These are phyloP conservation scores for Phaeotremella fagi DNA, from an alignment of 768 basidiomycete genomes.

Conservation along the genomic window DNA sequence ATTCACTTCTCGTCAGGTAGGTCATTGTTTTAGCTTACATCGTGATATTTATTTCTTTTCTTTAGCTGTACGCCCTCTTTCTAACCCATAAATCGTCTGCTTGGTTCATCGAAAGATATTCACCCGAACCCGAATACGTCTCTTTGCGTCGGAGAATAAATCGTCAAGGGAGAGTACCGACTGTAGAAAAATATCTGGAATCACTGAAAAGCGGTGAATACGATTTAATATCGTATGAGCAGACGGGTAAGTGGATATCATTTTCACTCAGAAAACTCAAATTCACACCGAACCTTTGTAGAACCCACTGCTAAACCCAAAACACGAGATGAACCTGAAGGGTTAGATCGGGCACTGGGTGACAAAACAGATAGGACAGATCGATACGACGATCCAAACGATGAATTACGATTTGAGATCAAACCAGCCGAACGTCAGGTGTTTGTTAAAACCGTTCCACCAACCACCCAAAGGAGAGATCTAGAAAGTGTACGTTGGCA, in stretches of 20 bases:
- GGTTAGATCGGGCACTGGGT: conserved; percentile 27
- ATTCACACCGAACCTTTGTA: too few species aligned
- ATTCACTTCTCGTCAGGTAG: conserved; percentile 79
- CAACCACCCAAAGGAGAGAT: conserved; percentile 81
- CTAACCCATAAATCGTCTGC: conserved; percentile 91
- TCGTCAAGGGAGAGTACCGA: conserved; percentile 77
- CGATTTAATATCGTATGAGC: conserved; percentile 52
- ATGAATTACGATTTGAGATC: conserved; percentile 29
- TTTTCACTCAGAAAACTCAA: too few species aligned
- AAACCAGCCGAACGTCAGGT: conserved; percentile 54
- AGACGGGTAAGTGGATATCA: conserved; percentile 58
- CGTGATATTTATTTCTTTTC: not conserved
- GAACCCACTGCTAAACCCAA: too few species aligned
- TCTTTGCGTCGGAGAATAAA: conserved; percentile 71
- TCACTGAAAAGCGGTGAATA: conserved; percentile 80
- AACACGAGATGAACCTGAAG: conserved; percentile 33
- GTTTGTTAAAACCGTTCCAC: conserved; percentile 91
- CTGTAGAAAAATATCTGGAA: conserved; percentile 65
- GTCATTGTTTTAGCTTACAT: conserved; percentile 38
- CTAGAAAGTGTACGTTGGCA: conserved; percentile 71
- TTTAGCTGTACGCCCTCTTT: conserved; percentile 89
- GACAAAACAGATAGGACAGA: conserved; percentile 14
- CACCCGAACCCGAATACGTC: conserved; percentile 65
- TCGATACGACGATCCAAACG: conserved; percentile 8
- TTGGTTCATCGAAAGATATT: conserved; percentile 96